Percentiles rank a stretch among this genome's conserved stretches.
Conservation (phyloP, 495 filamentous ascomycete species). For the Penicillium pulvis region DNA sequence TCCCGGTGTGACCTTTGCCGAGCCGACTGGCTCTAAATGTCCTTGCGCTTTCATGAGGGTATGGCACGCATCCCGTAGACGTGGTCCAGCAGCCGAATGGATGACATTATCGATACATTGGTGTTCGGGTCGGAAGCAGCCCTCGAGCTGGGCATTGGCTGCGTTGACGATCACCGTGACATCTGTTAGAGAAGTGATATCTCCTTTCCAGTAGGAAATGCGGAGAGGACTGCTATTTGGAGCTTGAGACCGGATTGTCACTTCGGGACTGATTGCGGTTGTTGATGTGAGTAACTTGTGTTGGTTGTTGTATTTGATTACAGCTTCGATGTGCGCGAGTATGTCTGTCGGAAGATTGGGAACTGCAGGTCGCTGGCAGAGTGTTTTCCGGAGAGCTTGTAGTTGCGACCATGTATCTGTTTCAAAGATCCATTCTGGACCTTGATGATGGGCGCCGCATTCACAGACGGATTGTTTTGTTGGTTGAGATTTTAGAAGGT, state of each 20-base stretch:
- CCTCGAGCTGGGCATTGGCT: slow-evolving; percentile 23
- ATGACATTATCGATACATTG: slow-evolving; percentile 36
- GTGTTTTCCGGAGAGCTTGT: slow-evolving; percentile 12
- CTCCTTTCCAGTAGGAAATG: slow-evolving; percentile 27
- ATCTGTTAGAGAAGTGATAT: slow-evolving; percentile 26
- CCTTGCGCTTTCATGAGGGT: slow-evolving; percentile 17
- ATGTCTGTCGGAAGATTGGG: slow-evolving; percentile 7
- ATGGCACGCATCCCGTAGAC: slow-evolving; percentile 26
- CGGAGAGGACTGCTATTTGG: background rate
- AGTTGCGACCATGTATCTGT: slow-evolving; percentile 24
- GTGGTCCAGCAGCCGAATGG: slow-evolving; percentile 28
- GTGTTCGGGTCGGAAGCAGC: slow-evolving; percentile 28
- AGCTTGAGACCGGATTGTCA: background rate
- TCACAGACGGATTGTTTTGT: background rate
- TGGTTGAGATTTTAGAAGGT: background rate
- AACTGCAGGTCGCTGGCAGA: slow-evolving; percentile 18
- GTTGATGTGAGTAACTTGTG: slow-evolving; percentile 21
- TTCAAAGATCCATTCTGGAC: slow-evolving; percentile 10
- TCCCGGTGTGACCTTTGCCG: slow-evolving; percentile 23
- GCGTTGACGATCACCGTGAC: slow-evolving; percentile 32
- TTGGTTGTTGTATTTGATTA: slow-evolving; percentile 19
- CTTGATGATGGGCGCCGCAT: background rate
- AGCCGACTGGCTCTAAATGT: slow-evolving; percentile 18
- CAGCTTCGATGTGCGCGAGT: slow-evolving; percentile 19
- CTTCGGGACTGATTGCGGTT: slow-evolving; percentile 6